A percentile compares a stretch with the other conserved stretches of the same genome.
phyloP scores from a whole-genome alignment of 2,329 filamentous ascomycete genomes.

The Aspergillus tubingensis region DNA sequence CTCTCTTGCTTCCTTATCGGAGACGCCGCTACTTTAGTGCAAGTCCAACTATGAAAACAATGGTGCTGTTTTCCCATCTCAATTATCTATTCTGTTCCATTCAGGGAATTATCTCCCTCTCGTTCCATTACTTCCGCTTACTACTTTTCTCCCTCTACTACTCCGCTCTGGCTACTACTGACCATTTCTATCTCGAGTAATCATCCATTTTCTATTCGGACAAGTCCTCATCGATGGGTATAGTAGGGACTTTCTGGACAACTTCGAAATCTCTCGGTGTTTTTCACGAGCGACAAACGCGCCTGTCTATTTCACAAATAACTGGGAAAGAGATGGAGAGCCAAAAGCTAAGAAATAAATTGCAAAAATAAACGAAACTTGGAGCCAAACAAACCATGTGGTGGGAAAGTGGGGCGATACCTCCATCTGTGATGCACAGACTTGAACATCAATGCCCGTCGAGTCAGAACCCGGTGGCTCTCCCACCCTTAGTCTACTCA shows the following conservation, averaged over 20 bases:
- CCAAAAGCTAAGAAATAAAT: not conserved
- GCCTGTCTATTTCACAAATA: not conserved
- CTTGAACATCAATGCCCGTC: slow-evolving; percentile 11
- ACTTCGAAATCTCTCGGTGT: no score
- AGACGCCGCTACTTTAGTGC: not conserved
- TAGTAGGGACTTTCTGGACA: no score
- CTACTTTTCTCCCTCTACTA: not conserved
- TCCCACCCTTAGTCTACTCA: slow-evolving; percentile 28
- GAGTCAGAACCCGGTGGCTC: slow-evolving; percentile 13
- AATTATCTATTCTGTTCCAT: not conserved
- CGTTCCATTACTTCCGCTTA: not conserved
- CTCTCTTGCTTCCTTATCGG: slow-evolving; percentile 2
- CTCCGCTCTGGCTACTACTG: not conserved
- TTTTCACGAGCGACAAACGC: no score
- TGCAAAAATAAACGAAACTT: not conserved
- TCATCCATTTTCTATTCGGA: no score
- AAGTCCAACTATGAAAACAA: not conserved
- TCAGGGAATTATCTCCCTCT: not conserved
- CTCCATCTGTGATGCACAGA: slow-evolving; percentile 12
- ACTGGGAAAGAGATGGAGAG: not conserved
- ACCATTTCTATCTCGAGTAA: no score
- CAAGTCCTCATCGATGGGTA: no score
- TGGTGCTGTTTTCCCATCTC: not conserved
- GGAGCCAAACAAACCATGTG: slow-evolving; percentile 21
- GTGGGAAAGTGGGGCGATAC: slow-evolving; percentile 20